A percentile compares a stretch with the other conserved stretches of the same genome.
phyloP scores from a whole-genome alignment of 1,284 basidiomycete genomes.

The Rhodofomes roseus region DNA sequence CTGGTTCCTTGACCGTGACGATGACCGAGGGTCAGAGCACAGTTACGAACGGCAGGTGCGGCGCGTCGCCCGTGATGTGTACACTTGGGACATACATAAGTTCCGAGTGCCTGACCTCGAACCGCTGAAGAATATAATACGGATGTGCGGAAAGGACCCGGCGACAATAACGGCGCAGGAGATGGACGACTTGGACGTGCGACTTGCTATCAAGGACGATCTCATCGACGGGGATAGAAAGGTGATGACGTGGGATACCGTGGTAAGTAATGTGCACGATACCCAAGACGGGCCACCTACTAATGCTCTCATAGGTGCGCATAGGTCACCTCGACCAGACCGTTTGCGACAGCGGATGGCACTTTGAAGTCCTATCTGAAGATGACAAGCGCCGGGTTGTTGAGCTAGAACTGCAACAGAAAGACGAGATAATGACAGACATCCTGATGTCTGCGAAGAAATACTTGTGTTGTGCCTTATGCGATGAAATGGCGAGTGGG shows the following conservation, averaged over 20 bases:
- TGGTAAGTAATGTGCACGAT: background rate
- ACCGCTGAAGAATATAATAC: background rate
- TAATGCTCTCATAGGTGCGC: background rate
- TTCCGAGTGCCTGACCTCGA: background rate
- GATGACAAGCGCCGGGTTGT: background rate
- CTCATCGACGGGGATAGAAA: background rate
- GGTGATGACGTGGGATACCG: background rate
- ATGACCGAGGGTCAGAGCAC: too few relatives aligned
- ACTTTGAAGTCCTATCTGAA: background rate
- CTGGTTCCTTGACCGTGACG: too few relatives aligned
- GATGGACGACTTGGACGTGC: slow-evolving; percentile 4
- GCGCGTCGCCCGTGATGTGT: too few relatives aligned
- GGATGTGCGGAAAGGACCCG: slow-evolving; percentile 3
- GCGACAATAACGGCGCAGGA: background rate
- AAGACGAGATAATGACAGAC: too few relatives aligned
- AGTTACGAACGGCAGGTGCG: too few relatives aligned
- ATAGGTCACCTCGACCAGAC: background rate
- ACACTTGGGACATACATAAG: background rate
- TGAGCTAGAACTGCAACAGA: background rate
- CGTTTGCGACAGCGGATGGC: background rate
- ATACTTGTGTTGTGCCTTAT: too few relatives aligned
- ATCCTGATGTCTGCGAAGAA: too few relatives aligned
- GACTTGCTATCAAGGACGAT: background rate
- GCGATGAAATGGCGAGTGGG: too few relatives aligned
- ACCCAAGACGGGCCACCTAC: background rate